Evolutionary conservation across 345 rosid genomes (phyloP).

Genomic region (Physaria fendleri): DNA sequence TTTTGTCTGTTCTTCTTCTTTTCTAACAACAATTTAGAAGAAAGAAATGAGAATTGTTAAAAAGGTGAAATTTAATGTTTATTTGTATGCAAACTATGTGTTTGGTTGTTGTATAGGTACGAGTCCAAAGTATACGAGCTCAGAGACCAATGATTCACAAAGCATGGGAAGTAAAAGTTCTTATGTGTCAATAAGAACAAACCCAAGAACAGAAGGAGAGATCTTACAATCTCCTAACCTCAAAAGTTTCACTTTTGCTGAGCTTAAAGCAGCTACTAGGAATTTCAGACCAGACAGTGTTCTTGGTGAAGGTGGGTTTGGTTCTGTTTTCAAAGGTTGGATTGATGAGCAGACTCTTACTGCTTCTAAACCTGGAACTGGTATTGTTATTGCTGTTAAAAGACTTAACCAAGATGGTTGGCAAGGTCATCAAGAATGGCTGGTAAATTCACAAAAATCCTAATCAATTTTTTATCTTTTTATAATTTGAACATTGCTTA

Average conservation of each 20-base stretch:
- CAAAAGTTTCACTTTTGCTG: slow-evolving; percentile 49
- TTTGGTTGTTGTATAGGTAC: slow-evolving; percentile 39
- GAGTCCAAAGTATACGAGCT: slow-evolving; percentile 31
- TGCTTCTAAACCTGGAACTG: slow-evolving; percentile 67
- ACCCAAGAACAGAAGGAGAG: slow-evolving; percentile 65
- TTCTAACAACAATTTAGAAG: background rate
- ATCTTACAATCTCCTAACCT: slow-evolving; percentile 60
- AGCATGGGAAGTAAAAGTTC: too few relatives aligned
- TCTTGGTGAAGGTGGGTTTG: slow-evolving; percentile 84
- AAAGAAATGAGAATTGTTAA: background rate
- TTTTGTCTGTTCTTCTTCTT: slow-evolving; percentile 15
- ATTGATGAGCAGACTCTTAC: slow-evolving; percentile 49
- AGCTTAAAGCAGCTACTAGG: slow-evolving; percentile 65
- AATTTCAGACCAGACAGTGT: slow-evolving; percentile 77
- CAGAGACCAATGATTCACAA: slow-evolving; percentile 33
- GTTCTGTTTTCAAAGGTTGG: slow-evolving; percentile 91
- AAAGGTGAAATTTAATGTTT: slow-evolving; percentile 6
- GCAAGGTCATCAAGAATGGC: slow-evolving; percentile 85
- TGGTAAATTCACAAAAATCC: slow-evolving; percentile 34
- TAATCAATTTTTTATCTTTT: background rate
- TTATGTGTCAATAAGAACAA: too few relatives aligned
- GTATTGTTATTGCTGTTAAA: slow-evolving; percentile 69
- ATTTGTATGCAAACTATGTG: slow-evolving; percentile 1
- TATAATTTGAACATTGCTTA: background rate
- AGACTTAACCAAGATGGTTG: slow-evolving; percentile 61